Evolutionary conservation across 495 filamentous ascomycete genomes (phyloP).

Genomic region (Penicillium flavigenum): DNA sequence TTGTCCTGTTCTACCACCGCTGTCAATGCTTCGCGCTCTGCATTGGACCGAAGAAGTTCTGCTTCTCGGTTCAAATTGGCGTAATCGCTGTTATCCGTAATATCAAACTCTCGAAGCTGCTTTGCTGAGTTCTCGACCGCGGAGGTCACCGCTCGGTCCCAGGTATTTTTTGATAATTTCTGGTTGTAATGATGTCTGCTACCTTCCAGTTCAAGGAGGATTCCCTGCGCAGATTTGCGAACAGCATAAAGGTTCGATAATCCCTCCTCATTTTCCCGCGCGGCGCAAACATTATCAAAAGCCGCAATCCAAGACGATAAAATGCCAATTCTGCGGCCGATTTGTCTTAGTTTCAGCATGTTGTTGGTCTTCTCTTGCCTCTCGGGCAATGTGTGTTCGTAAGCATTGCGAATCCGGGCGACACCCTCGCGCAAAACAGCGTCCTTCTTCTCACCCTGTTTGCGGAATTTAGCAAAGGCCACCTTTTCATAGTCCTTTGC

Average conservation of each 20-base stretch:
- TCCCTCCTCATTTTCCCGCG: constrained; percentile 62
- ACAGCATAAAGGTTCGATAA: constrained; percentile 70
- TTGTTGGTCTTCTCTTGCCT: constrained; percentile 72
- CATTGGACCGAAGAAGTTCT: constrained; percentile 76
- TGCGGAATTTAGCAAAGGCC: constrained; percentile 86
- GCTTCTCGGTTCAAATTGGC: constrained; percentile 75
- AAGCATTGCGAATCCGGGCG: constrained; percentile 75
- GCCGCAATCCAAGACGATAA: constrained; percentile 90
- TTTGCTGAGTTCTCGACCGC: constrained; percentile 82
- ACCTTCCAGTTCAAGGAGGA: constrained; percentile 80
- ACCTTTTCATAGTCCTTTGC: constrained; percentile 85
- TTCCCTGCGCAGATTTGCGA: constrained; percentile 83
- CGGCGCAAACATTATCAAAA: constrained; percentile 80
- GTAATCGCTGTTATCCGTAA: constrained; percentile 67
- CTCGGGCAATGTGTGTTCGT: constrained; percentile 77
- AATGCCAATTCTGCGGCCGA: constrained; percentile 79
- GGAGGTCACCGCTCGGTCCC: constrained; percentile 82
- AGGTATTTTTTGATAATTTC: constrained; percentile 70
- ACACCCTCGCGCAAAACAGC: constrained; percentile 75
- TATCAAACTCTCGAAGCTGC: constrained; percentile 73
- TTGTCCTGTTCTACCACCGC: constrained; percentile 84
- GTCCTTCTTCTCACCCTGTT: constrained; percentile 81
- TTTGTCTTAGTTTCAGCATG: constrained; percentile 79
- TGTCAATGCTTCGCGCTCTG: constrained; percentile 75
- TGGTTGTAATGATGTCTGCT: constrained; percentile 90